Conservation (phyloP, 306 rosid genomes). For the Prunus padus region DNA sequence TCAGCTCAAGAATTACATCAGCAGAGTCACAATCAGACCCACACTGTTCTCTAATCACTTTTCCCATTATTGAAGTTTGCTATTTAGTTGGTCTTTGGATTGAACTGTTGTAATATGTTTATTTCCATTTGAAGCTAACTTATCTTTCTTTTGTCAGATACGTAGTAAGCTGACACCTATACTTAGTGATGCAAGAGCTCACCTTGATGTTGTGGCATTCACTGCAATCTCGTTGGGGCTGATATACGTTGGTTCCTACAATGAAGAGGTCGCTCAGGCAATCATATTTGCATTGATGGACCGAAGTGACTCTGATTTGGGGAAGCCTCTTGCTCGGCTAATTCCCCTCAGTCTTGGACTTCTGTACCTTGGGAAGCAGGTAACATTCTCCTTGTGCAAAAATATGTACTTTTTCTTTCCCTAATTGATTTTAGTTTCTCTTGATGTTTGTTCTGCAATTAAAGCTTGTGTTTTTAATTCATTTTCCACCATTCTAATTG, state of each 20-base stretch:
- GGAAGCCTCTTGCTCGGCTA: constrained; percentile 86
- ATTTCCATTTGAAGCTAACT: neutral
- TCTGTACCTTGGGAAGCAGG: constrained; percentile 97
- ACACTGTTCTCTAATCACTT: neutral
- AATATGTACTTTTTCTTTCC: neutral
- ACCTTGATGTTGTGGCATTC: constrained; percentile 88
- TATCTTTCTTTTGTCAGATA: constrained; percentile 48
- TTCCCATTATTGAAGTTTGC: neutral
- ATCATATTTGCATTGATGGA: constrained; percentile 94
- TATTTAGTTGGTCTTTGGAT: neutral
- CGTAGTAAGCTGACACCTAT: constrained; percentile 66
- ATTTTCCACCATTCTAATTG: neutral
- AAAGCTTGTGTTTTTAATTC: neutral
- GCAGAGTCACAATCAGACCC: neutral
- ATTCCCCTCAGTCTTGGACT: constrained; percentile 96
- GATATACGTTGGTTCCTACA: constrained; percentile 92
- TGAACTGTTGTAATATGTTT: neutral
- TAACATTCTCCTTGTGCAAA: constrained; percentile 18
- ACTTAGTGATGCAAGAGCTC: constrained; percentile 77
- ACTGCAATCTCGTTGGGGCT: constrained; percentile 89
- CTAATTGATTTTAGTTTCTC: neutral
- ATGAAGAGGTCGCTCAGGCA: constrained; percentile 93
- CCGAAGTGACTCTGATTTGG: constrained; percentile 78
- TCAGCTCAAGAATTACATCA: neutral
- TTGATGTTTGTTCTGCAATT: constrained; percentile 8